Conservation (phyloP, 2,329 filamentous ascomycete genomes). For the Aspergillus quadrilineatus region DNA sequence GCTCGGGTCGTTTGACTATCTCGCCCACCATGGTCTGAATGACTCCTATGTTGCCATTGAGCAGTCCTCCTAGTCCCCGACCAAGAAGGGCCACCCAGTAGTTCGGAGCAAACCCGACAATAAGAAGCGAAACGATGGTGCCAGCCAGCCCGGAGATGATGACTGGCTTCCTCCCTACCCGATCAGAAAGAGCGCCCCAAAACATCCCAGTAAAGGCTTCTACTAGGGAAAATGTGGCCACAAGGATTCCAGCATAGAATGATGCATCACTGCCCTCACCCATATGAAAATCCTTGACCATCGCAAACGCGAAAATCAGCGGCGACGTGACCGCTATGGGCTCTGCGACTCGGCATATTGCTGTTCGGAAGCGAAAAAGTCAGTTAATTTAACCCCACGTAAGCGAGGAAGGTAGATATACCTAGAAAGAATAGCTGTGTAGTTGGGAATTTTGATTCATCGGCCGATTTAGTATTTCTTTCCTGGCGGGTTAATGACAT, state of each 20-base stretch:
- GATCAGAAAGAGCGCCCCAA: constrained; percentile 82
- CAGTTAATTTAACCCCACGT: not conserved
- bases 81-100: constrained; percentile 81
- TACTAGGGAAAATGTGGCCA: constrained; percentile 79
- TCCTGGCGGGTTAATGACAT: constrained; percentile 61
- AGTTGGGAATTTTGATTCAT: constrained; percentile 69
- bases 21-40: constrained; percentile 94
- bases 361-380: constrained; percentile 45
- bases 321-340: constrained; percentile 87
- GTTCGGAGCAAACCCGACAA: constrained; percentile 78
- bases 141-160: constrained; percentile 77
- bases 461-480: constrained; percentile 56
- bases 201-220: constrained; percentile 83
- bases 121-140: constrained; percentile 76
- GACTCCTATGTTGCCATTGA: constrained; percentile 90
- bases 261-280: constrained; percentile 73
- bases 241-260: constrained; percentile 83
- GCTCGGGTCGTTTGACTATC: constrained; percentile 75
- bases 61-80: constrained; percentile 71
- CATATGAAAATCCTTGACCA: constrained; percentile 73
- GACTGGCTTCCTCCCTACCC: constrained; percentile 80
- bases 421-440: constrained; percentile 81
- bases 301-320: constrained; percentile 85
- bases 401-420: constrained; percentile 44
- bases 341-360: constrained; percentile 88